Evolutionary conservation across 2,329 filamentous ascomycete genomes (phyloP), one percentile per base, ranked within the genome.

Genomic region (Beauveria sp.): DNA sequence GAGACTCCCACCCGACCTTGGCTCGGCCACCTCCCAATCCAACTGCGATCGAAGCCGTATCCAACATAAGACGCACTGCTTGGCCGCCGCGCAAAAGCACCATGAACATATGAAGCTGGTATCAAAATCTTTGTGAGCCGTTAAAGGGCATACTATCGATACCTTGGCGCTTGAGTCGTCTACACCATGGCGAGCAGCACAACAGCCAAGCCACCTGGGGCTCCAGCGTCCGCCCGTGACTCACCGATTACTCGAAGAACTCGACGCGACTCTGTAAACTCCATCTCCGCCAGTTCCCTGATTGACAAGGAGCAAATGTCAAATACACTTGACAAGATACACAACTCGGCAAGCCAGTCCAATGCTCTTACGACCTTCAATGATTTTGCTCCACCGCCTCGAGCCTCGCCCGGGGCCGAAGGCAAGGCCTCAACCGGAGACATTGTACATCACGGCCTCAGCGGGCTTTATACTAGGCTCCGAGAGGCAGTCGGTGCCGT

Each of bases 361-460:
- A 89, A 89, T 65, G 85, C 87, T 40, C 80, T 98, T 53, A 98
- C 93, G 2, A 96, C 92, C 9, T 98, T 98, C 76, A 96, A 96
- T 75, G 93, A 97, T 70, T 93, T 96, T 69, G 90, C 89, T 1
- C 87, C 88, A 1, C 87, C 88, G 5, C 87, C 89, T 0, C 77
- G 80, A 2, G 79, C 83, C 1, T 76, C 84, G 1, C 78, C 82
- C 1, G 75, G 79, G 16, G 75, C 80, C 26, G 91, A 96, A 68
- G 85, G 80, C 63, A 91, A 91, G 71, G 83, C 83, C 9, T 79
- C 90, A 43, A 80, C 88, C 0, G 85, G 86, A 28, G 91, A 96
- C 63, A 75, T 89, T 46, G 85, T 95, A 24, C 90, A 95, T 65
- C 90, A 93, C 73, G 91, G 93, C 5, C 79, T 98, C 52, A 96